Conservation (phyloP, 768 basidiomycete genomes). For the Amanita fuliginea region DNA sequence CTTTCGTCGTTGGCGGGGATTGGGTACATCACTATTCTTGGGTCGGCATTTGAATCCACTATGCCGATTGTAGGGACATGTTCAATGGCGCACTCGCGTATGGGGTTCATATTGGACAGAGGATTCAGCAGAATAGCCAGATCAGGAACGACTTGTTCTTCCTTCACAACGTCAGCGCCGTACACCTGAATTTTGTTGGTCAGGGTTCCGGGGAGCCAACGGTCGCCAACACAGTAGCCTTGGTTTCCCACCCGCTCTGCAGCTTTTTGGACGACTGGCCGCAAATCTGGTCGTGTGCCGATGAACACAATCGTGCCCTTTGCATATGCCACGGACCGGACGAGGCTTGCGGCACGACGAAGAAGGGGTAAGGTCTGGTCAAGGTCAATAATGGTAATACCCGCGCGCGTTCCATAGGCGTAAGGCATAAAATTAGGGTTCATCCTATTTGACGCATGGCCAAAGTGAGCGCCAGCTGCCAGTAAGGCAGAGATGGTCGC, state of each 20-base stretch:
- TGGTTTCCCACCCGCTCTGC: slow-evolving; percentile 70
- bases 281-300: slow-evolving; percentile 75
- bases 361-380: slow-evolving; percentile 89
- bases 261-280: slow-evolving; percentile 64
- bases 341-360: slow-evolving; percentile 81
- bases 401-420: slow-evolving; percentile 85
- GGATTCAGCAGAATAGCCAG: slow-evolving; percentile 90
- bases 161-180: slow-evolving; percentile 40
- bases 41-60: slow-evolving; percentile 92
- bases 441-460: slow-evolving; percentile 75
- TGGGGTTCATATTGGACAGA: slow-evolving; percentile 69
- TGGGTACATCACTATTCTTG: slow-evolving; percentile 93
- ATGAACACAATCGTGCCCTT: slow-evolving; percentile 87
- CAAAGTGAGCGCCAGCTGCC: slow-evolving; percentile 90
- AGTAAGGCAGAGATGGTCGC: slow-evolving; percentile 83
- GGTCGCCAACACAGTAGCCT: slow-evolving; percentile 76
- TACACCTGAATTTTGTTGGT: slow-evolving; percentile 78
- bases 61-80: slow-evolving; percentile 93
- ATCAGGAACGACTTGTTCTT: slow-evolving; percentile 64
- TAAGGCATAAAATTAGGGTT: slow-evolving; percentile 88
- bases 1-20: slow-evolving; percentile 99
- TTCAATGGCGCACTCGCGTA: slow-evolving; percentile 82
- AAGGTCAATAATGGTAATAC: slow-evolving; percentile 88
- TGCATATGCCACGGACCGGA: slow-evolving; percentile 67
- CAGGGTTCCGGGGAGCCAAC: slow-evolving; percentile 93